Evolutionary conservation across 768 basidiomycete genomes (phyloP), one percentile per base, ranked within the genome.

Genomic region (Lactarius indigo): DNA sequence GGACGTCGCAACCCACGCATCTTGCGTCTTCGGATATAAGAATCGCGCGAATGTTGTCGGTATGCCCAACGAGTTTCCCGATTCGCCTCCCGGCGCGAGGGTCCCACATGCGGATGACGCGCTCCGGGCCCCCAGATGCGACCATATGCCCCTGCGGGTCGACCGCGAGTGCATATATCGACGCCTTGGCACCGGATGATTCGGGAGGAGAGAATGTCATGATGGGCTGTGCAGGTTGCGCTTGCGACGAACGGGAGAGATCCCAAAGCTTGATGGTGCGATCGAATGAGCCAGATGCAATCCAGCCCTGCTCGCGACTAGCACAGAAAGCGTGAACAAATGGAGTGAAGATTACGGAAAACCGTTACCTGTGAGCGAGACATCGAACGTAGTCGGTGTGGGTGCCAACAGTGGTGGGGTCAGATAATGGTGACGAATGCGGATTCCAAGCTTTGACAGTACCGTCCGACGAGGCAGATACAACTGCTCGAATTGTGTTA

Each of bases 191-290:
- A 0, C 84, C 84, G 10, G 82, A 78, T 1, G 85, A 76, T 64
- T 93, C 91, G 13, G 89, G 83, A 0, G 90, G 86, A 61, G 83
- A 81, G 33, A 94, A 80, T 0, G 87, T 89, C 12, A 85, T 78
- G 31, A 94, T 75, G 5, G 90, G 83, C 23, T 84, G 79, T 0
- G 80, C 65, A 3, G 57, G 41, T n/a, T 77, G 13, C 12, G 41
- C 68, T 6, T 66, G 28, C 31, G 68, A 65, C 5, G 66, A 35
- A 28, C 68, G 63, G 13, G 77, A 70, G 70, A 96, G 81, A 73
- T 98, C 96, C 96, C 97, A 99, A 2, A 98, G 81, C 73, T 94
- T 95, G 75, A 99, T 88, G 1, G 90, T 92, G 9, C 93, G 84
- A 79, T 99, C 97, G 71, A 98, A 94, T 0, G 95, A 96, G 7